These are phyloP conservation scores for Daphne laureola DNA, from an alignment of 441 rosid genomes.

Conservation along the genomic window DNA sequence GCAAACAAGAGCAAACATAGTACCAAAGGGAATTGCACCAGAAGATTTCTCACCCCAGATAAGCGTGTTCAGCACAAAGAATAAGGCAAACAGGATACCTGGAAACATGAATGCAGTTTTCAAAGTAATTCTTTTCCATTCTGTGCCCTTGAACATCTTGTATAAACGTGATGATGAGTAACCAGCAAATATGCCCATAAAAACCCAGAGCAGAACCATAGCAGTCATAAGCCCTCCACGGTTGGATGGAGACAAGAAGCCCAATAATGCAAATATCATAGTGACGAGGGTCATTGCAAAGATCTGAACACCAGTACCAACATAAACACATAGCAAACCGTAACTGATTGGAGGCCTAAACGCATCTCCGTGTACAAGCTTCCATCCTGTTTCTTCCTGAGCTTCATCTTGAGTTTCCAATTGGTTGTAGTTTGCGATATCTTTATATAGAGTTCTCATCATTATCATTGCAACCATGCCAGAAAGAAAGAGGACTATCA, in stretches of 20 bases:
- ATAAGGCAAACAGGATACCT: constrained; percentile 63
- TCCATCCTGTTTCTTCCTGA: constrained; percentile 98
- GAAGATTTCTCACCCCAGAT: constrained; percentile 95
- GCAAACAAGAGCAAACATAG: constrained; percentile 93
- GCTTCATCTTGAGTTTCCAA: constrained; percentile 94
- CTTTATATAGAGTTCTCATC: constrained; percentile 94
- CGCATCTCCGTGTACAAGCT: constrained; percentile 93
- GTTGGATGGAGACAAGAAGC: constrained; percentile 90
- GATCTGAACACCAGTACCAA: constrained; percentile 90
- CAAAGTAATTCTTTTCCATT: constrained; percentile 87
- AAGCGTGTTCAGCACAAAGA: constrained; percentile 79
- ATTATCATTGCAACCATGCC: constrained; percentile 99
- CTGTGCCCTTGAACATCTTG: constrained; percentile 90
- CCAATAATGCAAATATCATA: constrained; percentile 92
- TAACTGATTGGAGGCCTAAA: constrained; percentile 79
- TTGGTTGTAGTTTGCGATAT: constrained; percentile 87
- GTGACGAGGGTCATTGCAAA: constrained; percentile 89
- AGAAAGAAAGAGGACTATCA: constrained; percentile 93
- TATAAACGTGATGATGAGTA: constrained; percentile 79
- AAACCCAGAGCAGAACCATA: constrained; percentile 96
- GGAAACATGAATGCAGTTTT: constrained; percentile 96
- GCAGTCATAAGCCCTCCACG: constrained; percentile 99
- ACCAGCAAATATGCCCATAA: constrained; percentile 92
- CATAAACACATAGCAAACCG: constrained; percentile 78
- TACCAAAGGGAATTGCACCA: constrained; percentile 93